Base-by-base conservation (phyloP, 768 basidiomycete genomes). In the Suillus subalutaceus region DNA sequence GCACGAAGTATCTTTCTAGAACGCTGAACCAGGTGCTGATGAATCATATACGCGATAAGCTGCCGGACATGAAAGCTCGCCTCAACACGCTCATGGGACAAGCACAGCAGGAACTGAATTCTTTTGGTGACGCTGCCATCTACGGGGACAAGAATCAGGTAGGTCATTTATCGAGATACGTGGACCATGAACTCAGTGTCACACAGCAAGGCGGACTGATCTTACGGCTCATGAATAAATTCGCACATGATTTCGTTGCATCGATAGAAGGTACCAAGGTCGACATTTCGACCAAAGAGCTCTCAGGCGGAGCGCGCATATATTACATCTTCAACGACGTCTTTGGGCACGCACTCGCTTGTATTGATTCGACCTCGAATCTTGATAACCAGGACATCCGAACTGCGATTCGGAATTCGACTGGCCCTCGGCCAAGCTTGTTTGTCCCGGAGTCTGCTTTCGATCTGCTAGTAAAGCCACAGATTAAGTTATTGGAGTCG, bases 241-340 rank as follows among this genome's bases (percentile, higher is more conserved):
- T 99, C 72, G 96, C 96, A 2, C 89, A 94, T 60, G 97, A 99
- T 80, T 99, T 98, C 68, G 86, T 99, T 62, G 91, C 96, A 0
- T 97, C 96, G 16, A 97, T 99, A 71, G 97, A 99, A 71, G 97
- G 97, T 64, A 98, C 96, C 16, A 94, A 94, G 64, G 86, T 97
- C 46, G 94, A 97, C 68, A 92, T 99, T 72, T 97, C 95, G 1
- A 99, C 97, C 0, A 99, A 99, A 76, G 97, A 99, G 76, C 88
- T 99, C 18, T 98, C 93, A 7, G 97, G 97, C 50, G 97, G 97
- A 56, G 97, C 97, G 30, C 88, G 97, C 63, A 95, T 99, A 79
- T 99, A 99, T 79, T 99, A 99, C 81, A 99, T 99, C 76, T 99
- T 99, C 86, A 95, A 99, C 75, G 97, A 99, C 73, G 88, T 99